Percentiles rank a stretch among this genome's conserved stretches.
phyloP scores from a whole-genome alignment of 495 filamentous ascomycete species.

The Aspergillus baeticus region DNA sequence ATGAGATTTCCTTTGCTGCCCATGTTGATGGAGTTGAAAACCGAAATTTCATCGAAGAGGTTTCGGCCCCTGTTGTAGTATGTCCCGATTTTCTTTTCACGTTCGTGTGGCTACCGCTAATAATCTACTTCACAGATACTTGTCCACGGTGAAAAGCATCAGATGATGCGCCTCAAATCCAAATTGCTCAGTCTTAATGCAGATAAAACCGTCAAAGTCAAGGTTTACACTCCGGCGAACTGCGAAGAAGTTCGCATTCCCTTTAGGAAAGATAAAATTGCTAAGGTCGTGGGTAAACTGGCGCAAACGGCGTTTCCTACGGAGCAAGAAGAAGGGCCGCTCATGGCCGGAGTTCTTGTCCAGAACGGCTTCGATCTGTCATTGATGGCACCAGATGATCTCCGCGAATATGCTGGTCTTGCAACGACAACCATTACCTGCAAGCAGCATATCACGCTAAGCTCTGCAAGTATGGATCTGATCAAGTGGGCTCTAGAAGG shows the following conservation, averaged over 20 bases:
- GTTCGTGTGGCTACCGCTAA: not conserved
- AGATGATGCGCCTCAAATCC: slow-evolving; percentile 96
- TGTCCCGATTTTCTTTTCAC: slow-evolving; percentile 30
- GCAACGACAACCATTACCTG: slow-evolving; percentile 91
- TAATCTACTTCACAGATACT: slow-evolving; percentile 71
- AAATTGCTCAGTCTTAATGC: slow-evolving; percentile 89
- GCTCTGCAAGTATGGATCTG: slow-evolving; percentile 83
- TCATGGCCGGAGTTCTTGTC: slow-evolving; percentile 88
- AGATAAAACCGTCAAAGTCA: slow-evolving; percentile 73
- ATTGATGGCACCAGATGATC: slow-evolving; percentile 92
- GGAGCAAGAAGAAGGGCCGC: slow-evolving; percentile 44
- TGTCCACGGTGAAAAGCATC: slow-evolving; percentile 94
- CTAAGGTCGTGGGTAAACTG: slow-evolving; percentile 93
- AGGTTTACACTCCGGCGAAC: slow-evolving; percentile 90
- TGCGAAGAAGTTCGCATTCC: slow-evolving; percentile 95
- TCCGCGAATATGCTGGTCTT: slow-evolving; percentile 91
- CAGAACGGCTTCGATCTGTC: slow-evolving; percentile 96
- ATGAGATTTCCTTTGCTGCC: slow-evolving; percentile 91
- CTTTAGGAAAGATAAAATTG: slow-evolving; percentile 92
- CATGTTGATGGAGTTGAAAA: slow-evolving; percentile 98
- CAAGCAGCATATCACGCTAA: slow-evolving; percentile 81
- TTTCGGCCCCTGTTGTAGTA: slow-evolving; percentile 87
- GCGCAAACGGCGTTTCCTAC: slow-evolving; percentile 72
- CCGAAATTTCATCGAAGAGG: slow-evolving; percentile 89
- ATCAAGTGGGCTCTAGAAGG: slow-evolving; percentile 93